Base-by-base conservation (phyloP, 2,329 filamentous ascomycete genomes). In the Tympanopsis confertula region DNA sequence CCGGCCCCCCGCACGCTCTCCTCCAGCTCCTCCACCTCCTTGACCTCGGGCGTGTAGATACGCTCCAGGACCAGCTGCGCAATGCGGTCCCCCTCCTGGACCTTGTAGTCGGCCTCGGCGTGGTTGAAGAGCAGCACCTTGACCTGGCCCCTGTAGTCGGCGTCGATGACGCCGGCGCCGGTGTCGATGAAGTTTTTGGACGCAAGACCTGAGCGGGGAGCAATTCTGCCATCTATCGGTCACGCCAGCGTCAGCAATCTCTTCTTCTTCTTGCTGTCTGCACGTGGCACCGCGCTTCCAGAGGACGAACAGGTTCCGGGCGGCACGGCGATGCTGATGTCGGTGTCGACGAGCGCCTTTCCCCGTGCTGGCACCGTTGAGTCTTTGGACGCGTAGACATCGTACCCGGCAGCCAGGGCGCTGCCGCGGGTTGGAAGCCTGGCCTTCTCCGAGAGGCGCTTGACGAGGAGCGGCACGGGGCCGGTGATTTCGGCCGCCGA, bases 111-210 rank as follows among this genome's bases (percentile, higher is more conserved):
- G 13, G 56, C 60, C 37, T 82, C 78, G 3, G 70, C 70, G 46
- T 82, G 68, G 50, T 86, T 86, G 46, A 84, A 84, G 24, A 86
- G 64, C 46, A 86, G 61, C 13, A 86, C 77, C 58, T 82, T 83
- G 39, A 86, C 73, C 44, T 78, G 74, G 12, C 81, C 81, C 13
- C 81, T 63, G 55, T 86, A 86, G 53, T 86, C 81, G 1, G 80
- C 78, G 53, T 86, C 81, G 44, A 86, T 85, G 30, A 86, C 81
- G 18, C 81, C 81, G 2, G 81, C 81, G 35, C 82, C 76, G 0
- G 74, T 78, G 49, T 84, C 78, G 48, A 86, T 85, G 54, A 79
- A 78, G 50, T 84, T 72, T 58, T 85, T 85, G 32, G 68, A 64
- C 4, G 79, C 79, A 32, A 82, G 66, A 7, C 77, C 77, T 17